Percentiles rank a stretch among this genome's conserved stretches.
phyloP scores from a whole-genome alignment of 2,329 filamentous ascomycete genomes.

The Atkinsonella texensis region DNA sequence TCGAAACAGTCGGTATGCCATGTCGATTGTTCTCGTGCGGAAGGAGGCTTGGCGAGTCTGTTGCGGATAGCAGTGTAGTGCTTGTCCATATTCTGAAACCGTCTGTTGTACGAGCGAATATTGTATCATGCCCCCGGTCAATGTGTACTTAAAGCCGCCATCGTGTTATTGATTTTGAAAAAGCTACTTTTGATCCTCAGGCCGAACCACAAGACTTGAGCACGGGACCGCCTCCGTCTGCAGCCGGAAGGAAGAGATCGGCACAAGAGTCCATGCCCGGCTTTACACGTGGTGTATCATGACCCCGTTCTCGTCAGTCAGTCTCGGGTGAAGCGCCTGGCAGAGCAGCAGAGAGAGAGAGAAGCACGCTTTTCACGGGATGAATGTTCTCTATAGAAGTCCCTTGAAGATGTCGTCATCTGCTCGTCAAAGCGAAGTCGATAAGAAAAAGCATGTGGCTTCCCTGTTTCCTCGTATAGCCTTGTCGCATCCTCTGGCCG shows the following conservation, averaged over 20 bases:
- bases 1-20: neutral
- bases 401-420: neutral
- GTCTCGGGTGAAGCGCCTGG: too few relatives aligned
- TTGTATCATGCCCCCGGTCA: neutral
- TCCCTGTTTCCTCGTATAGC: conserved; percentile 8
- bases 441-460: neutral
- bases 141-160: neutral
- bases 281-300: too few relatives aligned
- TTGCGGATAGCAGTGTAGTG: neutral
- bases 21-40: neutral
- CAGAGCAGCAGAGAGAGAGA: too few relatives aligned
- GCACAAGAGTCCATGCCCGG: too few relatives aligned
- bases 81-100: conserved; percentile 7
- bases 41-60: neutral
- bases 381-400: neutral
- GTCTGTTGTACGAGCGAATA: conserved; percentile 2
- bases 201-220: neutral
- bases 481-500: conserved; percentile 6
- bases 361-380: too few relatives aligned
- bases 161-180: neutral
- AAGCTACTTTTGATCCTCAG: neutral
- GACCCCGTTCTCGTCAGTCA: too few relatives aligned
- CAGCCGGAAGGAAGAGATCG: too few relatives aligned
- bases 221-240: neutral
- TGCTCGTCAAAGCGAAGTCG: neutral